Evolutionary conservation across 2,329 filamentous ascomycete genomes (phyloP), one percentile per base, ranked within the genome.

Genomic region (Sphaerulina vaccinii): DNA sequence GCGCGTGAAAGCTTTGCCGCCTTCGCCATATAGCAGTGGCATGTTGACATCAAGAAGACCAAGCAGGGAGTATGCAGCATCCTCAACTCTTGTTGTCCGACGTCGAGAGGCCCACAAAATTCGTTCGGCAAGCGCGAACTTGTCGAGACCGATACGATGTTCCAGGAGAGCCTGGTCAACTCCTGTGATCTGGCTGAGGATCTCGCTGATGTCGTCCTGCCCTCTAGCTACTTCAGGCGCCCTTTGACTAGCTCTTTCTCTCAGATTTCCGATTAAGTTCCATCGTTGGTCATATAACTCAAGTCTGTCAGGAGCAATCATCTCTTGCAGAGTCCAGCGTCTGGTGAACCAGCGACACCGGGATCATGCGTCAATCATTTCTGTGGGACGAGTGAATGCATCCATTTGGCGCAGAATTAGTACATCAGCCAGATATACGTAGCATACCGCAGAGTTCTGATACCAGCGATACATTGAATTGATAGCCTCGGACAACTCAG

Each of bases 21-120:
- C 49, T 40, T 58, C 55, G 1, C 57, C 57, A 16, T 58, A 58
- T 1, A 58, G 32, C 7, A 59, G 23, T 1, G 55, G 49, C 55
- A 59, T 56, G 37, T 60, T 58, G 16, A 60, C 53, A 24, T 49
- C 51, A 40, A 60, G 58, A n/a, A 60, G 15, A 16, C 57, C 57
- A 18, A 60, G 55, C 13, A 58, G 48, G 29, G 53, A 51, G 41
- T 60, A 60, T 11, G 53, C 57, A n/a, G 38, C 11, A 29, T 60
- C 57, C 47, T 58, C 53, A 22, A 38, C 27, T n/a, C 49, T 24
- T 8, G 49, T 49, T 10, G 56, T 54, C 24, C 27, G n/a, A 1
- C 57, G 48, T 10, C 23, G 10, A 7, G 49, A 35, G 11, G 56
- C 52, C 56, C 52, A 60, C 11, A 27, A 16, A 46, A 57, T 57